phyloP scores from a whole-genome alignment of 2,329 filamentous ascomycete species.

The Xylariales sp. region DNA sequence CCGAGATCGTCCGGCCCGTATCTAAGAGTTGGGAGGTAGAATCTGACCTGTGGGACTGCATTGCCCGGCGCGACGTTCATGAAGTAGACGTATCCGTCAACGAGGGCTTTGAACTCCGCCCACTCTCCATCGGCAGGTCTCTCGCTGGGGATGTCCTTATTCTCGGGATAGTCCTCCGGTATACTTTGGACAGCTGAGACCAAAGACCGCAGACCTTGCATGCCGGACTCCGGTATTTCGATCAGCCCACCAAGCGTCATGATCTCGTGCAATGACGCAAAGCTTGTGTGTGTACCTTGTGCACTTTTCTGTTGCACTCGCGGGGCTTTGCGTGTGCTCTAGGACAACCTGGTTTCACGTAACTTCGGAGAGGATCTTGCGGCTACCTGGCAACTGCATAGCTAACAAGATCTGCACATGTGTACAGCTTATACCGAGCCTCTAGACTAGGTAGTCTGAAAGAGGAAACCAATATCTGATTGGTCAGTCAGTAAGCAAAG shows the following conservation, averaged over 20 bases:
- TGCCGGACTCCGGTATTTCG: slow-evolving; percentile 2
- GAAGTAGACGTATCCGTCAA: slow-evolving; percentile 13
- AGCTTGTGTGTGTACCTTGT: slow-evolving; percentile 12
- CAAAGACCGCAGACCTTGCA: slow-evolving; percentile 8
- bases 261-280: slow-evolving; percentile 11
- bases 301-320: too few relatives aligned
- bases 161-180: slow-evolving; percentile 10
- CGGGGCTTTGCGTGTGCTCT: too few relatives aligned
- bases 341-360: too few relatives aligned
- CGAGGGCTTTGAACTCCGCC: too few relatives aligned
- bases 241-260: slow-evolving; percentile 13
- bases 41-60: slow-evolving; percentile 17
- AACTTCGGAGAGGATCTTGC: too few relatives aligned
- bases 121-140: neutral
- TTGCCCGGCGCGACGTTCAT: slow-evolving; percentile 11
- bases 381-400: too few relatives aligned
- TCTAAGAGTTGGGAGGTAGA: slow-evolving; percentile 14
- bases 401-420: too few relatives aligned
- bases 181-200: slow-evolving; percentile 9
- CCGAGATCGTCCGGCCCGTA: slow-evolving; percentile 16
- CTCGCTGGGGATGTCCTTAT: slow-evolving; percentile 4
- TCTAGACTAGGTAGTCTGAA: too few relatives aligned
- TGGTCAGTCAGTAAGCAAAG: too few relatives aligned
- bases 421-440: too few relatives aligned
- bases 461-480: too few relatives aligned